These are phyloP conservation scores for Spirogloea muscicola DNA, from an alignment of 139 green algal species.

Conservation along the genomic window DNA sequence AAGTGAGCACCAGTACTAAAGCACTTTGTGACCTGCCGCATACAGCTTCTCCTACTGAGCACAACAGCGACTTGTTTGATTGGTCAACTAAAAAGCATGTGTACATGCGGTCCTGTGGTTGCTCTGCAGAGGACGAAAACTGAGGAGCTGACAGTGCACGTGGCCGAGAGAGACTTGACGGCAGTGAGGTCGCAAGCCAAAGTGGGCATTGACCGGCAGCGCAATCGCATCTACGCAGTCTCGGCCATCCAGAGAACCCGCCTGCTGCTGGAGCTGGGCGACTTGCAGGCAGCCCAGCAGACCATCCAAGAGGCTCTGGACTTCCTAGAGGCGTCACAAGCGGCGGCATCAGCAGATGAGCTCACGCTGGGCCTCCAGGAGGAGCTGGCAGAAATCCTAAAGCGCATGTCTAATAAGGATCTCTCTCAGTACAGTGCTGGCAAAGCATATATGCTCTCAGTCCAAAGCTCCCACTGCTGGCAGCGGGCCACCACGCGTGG, in stretches of 20 bases:
- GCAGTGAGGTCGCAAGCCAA: not conserved
- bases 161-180: not conserved
- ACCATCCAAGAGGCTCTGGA: constrained; percentile 5
- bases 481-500: constrained; percentile 11
- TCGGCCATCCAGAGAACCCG: not conserved
- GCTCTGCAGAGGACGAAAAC: not conserved
- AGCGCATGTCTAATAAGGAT: constrained; percentile 12
- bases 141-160: constrained; percentile 1
- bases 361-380: not conserved
- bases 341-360: not conserved
- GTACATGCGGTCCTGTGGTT: no score
- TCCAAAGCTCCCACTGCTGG: constrained; percentile 6
- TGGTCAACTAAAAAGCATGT: no score
- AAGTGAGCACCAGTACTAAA: no score
- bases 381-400: constrained; percentile 14
- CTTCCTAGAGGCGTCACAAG: not conserved
- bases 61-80: no score
- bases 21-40: no score
- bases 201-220: not conserved
- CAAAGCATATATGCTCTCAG: constrained; percentile 13
- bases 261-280: constrained; percentile 8
- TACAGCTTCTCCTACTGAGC: no score
- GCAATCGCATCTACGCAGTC: not conserved
- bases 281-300: constrained; percentile 3
- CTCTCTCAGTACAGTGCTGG: constrained; percentile 17